These are phyloP conservation scores for Entrophospora sp. DNA, from an alignment of 192 early-diverging fungal species.

Conservation along the genomic window DNA sequence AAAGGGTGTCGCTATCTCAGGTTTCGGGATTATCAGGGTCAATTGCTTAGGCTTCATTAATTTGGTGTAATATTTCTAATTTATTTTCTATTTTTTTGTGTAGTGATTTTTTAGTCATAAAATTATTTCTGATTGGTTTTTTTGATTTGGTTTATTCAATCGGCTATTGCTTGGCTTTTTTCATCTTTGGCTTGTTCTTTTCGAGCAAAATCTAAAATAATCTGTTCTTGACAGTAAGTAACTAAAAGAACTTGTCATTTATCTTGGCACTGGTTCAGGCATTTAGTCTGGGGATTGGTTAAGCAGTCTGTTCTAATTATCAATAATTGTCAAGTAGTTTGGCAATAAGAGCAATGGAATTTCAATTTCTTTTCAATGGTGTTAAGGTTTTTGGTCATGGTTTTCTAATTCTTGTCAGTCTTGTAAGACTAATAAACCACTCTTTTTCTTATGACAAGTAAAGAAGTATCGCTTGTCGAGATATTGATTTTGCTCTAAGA, in stretches of 20 bases:
- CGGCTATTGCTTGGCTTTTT: no score
- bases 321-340: background rate
- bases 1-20: slow-evolving; percentile 5
- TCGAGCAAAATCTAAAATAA: background rate
- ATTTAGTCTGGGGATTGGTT: background rate
- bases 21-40: background rate
- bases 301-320: no score
- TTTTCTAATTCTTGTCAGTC: background rate
- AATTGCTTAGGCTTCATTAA: background rate
- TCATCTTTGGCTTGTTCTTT: background rate
- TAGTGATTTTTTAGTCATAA: background rate
- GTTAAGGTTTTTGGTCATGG: background rate
- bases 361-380: background rate
- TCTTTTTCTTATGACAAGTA: background rate
- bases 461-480: background rate
- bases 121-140: no score
- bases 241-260: background rate
- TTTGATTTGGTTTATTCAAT: no score
- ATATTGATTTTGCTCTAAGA: background rate
- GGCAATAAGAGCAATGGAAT: background rate
- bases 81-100: background rate
- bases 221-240: background rate
- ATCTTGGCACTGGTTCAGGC: background rate
- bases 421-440: background rate
- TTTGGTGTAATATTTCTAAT: background rate